phyloP scores from a whole-genome alignment of 768 basidiomycete genomes.

The Podaxis mareebaensis region DNA sequence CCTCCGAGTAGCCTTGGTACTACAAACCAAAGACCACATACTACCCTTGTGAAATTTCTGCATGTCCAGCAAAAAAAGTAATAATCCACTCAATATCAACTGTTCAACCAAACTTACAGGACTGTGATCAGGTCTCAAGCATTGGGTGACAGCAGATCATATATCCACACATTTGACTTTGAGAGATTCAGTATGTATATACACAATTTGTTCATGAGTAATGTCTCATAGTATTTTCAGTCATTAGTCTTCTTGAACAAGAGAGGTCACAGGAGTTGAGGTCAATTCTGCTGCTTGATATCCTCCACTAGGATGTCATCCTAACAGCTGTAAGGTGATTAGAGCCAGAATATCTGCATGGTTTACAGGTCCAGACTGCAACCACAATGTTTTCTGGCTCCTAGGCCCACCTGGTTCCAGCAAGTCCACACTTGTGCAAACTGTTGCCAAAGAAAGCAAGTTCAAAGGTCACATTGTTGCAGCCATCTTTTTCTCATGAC shows the following conservation, averaged over 20 bases:
- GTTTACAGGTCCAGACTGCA: neutral
- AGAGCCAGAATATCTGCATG: neutral
- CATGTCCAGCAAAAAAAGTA: no score
- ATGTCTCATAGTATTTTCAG: no score
- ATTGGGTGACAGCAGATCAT: no score
- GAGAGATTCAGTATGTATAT: no score
- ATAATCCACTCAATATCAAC: no score
- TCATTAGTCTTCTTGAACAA: neutral
- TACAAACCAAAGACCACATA: no score
- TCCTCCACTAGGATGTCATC: neutral
- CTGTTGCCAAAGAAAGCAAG: neutral
- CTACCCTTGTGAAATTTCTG: no score
- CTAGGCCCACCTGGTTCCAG: constrained; percentile 2
- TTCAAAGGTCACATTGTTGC: neutral
- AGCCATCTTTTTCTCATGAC: neutral
- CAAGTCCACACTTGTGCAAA: constrained; percentile 12
- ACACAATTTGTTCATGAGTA: no score
- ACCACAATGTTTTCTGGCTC: neutral
- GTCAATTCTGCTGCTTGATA: neutral
- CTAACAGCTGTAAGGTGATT: neutral
- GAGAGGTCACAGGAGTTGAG: neutral
- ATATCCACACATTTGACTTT: no score
- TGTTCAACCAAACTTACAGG: no score
- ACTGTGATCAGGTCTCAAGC: no score
- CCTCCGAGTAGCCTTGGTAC: no score